Evolutionary conservation across 129 eudicot species (phyloP), one percentile per base, ranked within the genome.

Genomic region (Flaveria ramosissima): DNA sequence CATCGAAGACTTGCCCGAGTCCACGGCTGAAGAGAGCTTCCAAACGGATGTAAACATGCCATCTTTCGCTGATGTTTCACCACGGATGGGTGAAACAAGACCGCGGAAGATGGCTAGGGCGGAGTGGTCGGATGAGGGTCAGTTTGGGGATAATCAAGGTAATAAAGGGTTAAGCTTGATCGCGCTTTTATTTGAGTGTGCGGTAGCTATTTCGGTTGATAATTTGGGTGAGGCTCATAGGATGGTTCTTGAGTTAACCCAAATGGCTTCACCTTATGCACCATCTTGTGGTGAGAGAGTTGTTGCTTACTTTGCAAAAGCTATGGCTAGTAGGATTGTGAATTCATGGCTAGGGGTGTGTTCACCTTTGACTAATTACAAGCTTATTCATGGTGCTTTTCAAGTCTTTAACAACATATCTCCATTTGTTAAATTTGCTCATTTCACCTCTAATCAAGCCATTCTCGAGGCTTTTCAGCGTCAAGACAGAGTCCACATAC

Each of bases 191-290:
- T 71, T 91, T 27, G 97, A 91, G 72, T 88, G 97, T 72, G 97
- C 97, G 6, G 97, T 91, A 17, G 94, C 97, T 15, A 87, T 91
- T 52, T 91, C 97, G 7, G 90, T 91, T 46, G 97, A 91, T 83
- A 91, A 91, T 74, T 80, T 91, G 23, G 92, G 95, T 10, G 95
- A 91, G 76, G 95, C 95, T 73, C 92, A 91, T 69, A 77, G 84
- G 56, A 81, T 89, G 90, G 81, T 91, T 48, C 95, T 91, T 47
- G 95, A 88, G 78, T 69, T 91, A 9, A 88, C 90, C 5, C 97
- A 88, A 59, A 86, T 78, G 84, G 92, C 95, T 46, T 86, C 97
- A 3, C 97, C 97, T n/a, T 91, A 86, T 75, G 85, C 85, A 27
- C 78, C 86, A 16, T 91, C 93, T 56, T 89, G 95, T 70, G 95